phyloP scores from a whole-genome alignment of 129 eudicot species.

The Solidago caesia region DNA sequence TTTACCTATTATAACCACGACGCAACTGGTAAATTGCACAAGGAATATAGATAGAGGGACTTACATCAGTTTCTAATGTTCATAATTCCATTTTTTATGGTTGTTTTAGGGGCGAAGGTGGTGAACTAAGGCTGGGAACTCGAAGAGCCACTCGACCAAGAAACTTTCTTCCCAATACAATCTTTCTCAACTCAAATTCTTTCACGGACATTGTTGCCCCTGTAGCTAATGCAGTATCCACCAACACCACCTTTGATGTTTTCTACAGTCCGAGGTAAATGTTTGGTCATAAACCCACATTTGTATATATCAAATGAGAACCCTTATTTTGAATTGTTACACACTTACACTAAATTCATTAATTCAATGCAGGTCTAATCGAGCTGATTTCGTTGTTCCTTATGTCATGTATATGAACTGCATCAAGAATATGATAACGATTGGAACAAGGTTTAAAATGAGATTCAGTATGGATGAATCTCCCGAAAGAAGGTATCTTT shows the following conservation, averaged over 20 bases:
- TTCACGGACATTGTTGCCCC: slow-evolving; percentile 49
- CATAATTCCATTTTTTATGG: slow-evolving; percentile 5
- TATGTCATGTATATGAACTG: slow-evolving; percentile 55
- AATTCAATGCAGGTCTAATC: slow-evolving; percentile 61
- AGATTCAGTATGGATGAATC: slow-evolving; percentile 79
- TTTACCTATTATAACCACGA: no score
- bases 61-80: not conserved
- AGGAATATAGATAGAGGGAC: not conserved
- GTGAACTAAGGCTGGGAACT: slow-evolving; percentile 78
- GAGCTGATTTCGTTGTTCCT: slow-evolving; percentile 77
- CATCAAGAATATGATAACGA: slow-evolving; percentile 43
- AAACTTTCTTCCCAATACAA: slow-evolving; percentile 65
- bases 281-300: not conserved
- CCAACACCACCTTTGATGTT: slow-evolving; percentile 55
- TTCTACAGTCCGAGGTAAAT: slow-evolving; percentile 81
- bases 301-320: not conserved
- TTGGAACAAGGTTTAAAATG: slow-evolving; percentile 82
- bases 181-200: slow-evolving; percentile 53
- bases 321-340: not conserved
- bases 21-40: no score
- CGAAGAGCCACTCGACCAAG: slow-evolving; percentile 90
- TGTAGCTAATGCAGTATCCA: slow-evolving; percentile 64
- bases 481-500: slow-evolving; percentile 77
- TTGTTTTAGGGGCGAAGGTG: slow-evolving; percentile 71
- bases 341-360: not conserved